Evolutionary conservation across 352 stramenopile genomes (phyloP).

Genomic region (Globisporangium echinulatum): DNA sequence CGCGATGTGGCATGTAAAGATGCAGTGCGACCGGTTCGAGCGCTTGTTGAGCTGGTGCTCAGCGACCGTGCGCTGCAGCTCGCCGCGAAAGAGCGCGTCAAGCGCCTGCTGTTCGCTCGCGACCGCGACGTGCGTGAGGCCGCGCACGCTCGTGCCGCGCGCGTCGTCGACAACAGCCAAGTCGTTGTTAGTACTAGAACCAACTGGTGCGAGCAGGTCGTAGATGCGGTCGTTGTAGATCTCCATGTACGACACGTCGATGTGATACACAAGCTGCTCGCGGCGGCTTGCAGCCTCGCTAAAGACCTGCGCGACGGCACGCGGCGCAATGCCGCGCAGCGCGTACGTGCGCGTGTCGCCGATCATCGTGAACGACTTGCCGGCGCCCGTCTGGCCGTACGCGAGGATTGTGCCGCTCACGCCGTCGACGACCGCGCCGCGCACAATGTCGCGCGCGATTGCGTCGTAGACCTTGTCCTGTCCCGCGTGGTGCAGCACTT

Average conservation of each 20-base stretch:
- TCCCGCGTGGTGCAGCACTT: constrained; percentile 88
- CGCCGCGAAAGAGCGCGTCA: constrained; percentile 89
- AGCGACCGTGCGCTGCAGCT: constrained; percentile 90
- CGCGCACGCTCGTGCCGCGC: constrained; percentile 77
- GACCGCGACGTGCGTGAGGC: constrained; percentile 81
- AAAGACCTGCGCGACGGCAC: constrained; percentile 85
- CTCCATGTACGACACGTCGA: constrained; percentile 92
- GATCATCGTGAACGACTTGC: constrained; percentile 92
- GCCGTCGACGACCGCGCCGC: constrained; percentile 82
- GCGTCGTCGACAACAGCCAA: constrained; percentile 84
- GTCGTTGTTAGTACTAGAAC: constrained; percentile 24
- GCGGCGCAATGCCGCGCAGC: constrained; percentile 85
- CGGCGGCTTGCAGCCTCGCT: constrained; percentile 85
- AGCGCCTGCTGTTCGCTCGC: constrained; percentile 82
- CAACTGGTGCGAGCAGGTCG: constrained; percentile 64
- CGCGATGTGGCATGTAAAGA: constrained; percentile 90
- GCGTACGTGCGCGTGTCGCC: constrained; percentile 89
- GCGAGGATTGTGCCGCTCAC: constrained; percentile 86
- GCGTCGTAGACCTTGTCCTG: constrained; percentile 90
- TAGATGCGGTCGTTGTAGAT: constrained; percentile 96
- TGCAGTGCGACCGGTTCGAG: constrained; percentile 91
- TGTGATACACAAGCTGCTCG: constrained; percentile 75
- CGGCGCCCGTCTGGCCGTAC: constrained; percentile 85
- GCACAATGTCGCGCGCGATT: constrained; percentile 85
- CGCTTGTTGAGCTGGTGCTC: constrained; percentile 93